Conservation (phyloP, 192 early-diverging fungal species). For the Coemansia sp. region DNA sequence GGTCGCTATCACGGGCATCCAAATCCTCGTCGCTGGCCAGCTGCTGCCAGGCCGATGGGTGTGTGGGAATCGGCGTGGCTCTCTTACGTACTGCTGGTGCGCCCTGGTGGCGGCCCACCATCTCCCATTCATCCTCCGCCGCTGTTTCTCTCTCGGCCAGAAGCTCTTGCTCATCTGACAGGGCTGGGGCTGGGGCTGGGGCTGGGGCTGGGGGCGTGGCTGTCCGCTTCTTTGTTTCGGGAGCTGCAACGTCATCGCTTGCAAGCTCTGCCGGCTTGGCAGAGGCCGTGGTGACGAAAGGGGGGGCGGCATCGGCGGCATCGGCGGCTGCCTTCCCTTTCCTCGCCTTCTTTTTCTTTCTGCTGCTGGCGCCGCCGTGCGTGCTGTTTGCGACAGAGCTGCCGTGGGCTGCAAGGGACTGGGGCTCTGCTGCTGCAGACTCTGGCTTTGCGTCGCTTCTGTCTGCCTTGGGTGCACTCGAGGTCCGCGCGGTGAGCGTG, state of each 20-base stretch:
- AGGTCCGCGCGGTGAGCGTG: no score
- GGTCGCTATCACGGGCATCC: slow-evolving; percentile 4
- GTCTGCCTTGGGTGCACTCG: no score
- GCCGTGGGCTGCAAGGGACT: slow-evolving; percentile 12
- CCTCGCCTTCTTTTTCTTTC: slow-evolving; percentile 6
- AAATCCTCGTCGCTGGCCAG: slow-evolving; percentile 20
- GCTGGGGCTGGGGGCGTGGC: no score
- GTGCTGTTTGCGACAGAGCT: background rate
- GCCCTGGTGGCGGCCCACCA: slow-evolving; percentile 7
- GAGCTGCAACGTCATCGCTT: no score
- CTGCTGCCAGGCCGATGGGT: slow-evolving; percentile 22
- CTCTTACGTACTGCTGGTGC: background rate
- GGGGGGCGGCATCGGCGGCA: no score
- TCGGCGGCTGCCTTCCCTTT: background rate
- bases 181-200: no score
- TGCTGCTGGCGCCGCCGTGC: background rate
- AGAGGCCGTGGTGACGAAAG: no score
- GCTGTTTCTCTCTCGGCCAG: background rate
- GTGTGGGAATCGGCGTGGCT: slow-evolving; percentile 19
- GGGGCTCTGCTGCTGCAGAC: background rate
- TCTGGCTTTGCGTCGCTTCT: no score
- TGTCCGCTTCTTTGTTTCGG: no score
- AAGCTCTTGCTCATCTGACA: background rate
- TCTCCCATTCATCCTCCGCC: slow-evolving; percentile 16
- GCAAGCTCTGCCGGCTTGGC: no score